Evolutionary conservation across 2,329 filamentous ascomycete genomes (phyloP), one percentile per base, ranked within the genome.

Genomic region (Cryphonectria radicalis): DNA sequence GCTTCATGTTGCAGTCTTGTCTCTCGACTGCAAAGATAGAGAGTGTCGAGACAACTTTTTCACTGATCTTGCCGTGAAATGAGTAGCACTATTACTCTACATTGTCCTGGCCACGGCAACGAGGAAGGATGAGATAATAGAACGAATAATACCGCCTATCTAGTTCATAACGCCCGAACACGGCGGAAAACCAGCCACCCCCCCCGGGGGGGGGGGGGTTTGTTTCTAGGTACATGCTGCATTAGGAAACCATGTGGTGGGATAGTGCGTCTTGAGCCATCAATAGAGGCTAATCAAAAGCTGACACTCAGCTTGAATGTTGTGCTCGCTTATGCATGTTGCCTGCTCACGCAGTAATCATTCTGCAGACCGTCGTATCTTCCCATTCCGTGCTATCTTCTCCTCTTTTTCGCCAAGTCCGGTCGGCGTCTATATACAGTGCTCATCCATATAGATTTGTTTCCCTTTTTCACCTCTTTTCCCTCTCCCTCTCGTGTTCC

Each of bases 251-350:
- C 25, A n/a, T 17, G n/a, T 19, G 28, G 55, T 19, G 14, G 28
- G 25, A 32, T 59, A 32, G 13, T 59, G 28, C 55, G 7, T 35
- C 13, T 59, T 19, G 17, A 35, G 13, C 25, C 25, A 59, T 59
- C 25, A 32, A 32, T 19, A 35, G 25, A 57, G 55, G 55, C 55
- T 19, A 50, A 50, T 50, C 22, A 35, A 32, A 59, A 19, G 55
- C 55, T 59, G 25, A 59, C 25, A 50, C 22, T 50, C 22, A 35
- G 14, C 55, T 46, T 43, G 8, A 32, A 19, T 64, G n/a, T n/a
- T 43, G 62, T 43, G 40, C 40, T 46, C 62, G 62, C 37, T 64
- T 64, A 64, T 64, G 62, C 62, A 64, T 46, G 62, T 42, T 17
- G 22, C 40, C 46, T 64, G 22, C 22, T 17, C 14, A 64, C 40